Evolutionary conservation across 116 monocot species (phyloP).

Genomic region (Dioscorea cayenensis): DNA sequence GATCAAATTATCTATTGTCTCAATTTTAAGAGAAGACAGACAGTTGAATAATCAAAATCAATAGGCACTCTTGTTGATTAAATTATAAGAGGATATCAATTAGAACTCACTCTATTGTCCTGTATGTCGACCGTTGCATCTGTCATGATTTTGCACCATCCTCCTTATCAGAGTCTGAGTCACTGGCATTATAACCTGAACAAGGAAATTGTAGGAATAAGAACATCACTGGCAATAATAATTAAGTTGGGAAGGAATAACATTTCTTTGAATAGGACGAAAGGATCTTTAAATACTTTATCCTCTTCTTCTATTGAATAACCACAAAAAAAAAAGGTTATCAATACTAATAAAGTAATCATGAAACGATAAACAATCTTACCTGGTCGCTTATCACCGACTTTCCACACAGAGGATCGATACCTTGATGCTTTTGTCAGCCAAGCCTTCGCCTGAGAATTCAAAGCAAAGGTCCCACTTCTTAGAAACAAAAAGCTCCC

Average conservation of each 20-base stretch:
- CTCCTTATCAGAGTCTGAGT: conserved; percentile 30
- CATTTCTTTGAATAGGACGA: background rate
- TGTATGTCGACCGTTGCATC: background rate
- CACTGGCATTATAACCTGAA: conserved; percentile 24
- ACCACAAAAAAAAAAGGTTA: background rate
- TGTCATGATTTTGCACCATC: conserved; percentile 11
- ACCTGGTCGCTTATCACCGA: conserved; percentile 64
- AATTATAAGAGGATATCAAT: too few relatives aligned
- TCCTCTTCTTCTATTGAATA: background rate
- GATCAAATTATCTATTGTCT: too few relatives aligned
- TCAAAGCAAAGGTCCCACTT: background rate
- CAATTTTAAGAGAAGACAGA: too few relatives aligned
- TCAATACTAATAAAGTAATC: background rate
- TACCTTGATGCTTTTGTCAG: conserved; percentile 55
- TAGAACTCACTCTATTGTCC: too few relatives aligned
- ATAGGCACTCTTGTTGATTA: too few relatives aligned
- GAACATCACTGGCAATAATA: background rate
- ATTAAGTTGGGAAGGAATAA: background rate
- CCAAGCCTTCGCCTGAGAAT: conserved; percentile 60
- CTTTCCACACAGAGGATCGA: conserved; percentile 79
- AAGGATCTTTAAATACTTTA: background rate
- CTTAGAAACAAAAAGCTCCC: background rate
- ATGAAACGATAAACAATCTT: background rate
- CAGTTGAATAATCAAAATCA: too few relatives aligned
- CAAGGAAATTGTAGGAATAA: background rate